phyloP scores from a whole-genome alignment of 805 yeast genomes.

The Nakazawaea ishiwadae region DNA sequence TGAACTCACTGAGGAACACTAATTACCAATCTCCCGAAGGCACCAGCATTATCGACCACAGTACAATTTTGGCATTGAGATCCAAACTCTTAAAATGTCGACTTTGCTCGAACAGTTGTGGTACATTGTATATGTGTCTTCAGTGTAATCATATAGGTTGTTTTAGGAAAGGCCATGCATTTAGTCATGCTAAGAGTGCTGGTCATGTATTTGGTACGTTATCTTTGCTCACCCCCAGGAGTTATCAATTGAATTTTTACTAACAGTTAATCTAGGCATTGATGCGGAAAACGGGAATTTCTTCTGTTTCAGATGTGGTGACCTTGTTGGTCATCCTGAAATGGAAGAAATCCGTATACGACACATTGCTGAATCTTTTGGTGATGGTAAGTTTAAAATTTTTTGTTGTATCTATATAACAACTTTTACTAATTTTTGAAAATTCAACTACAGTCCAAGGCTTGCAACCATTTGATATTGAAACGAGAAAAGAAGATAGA shows the following conservation, averaged over 20 bases:
- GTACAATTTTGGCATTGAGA: constrained; percentile 35
- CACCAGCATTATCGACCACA: constrained; percentile 30
- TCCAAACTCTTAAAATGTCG: constrained; percentile 44
- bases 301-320: constrained; percentile 76
- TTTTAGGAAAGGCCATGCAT: constrained; percentile 42
- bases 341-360: constrained; percentile 47
- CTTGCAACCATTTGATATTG: constrained; percentile 24
- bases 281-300: constrained; percentile 65
- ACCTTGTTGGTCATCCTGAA: constrained; percentile 58
- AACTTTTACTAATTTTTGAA: constrained; percentile 4
- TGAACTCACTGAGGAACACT: constrained; percentile 16
- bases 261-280: constrained; percentile 32
- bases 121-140: constrained; percentile 55
- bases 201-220: constrained; percentile 52
- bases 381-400: constrained; percentile 13
- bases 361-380: constrained; percentile 21
- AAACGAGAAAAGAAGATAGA: constrained; percentile 20
- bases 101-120: constrained; percentile 38
- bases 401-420: not conserved
- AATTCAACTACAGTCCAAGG: constrained; percentile 21
- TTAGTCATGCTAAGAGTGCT: constrained; percentile 37
- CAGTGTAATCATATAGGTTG: constrained; percentile 81
- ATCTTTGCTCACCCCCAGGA: not conserved
- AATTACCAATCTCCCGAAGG: constrained; percentile 32
- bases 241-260: too few relatives aligned